Percentiles rank a stretch among this genome's conserved stretches.
Conservation (phyloP, 1,139 yeast species). For the Ogataea hybrid region DNA sequence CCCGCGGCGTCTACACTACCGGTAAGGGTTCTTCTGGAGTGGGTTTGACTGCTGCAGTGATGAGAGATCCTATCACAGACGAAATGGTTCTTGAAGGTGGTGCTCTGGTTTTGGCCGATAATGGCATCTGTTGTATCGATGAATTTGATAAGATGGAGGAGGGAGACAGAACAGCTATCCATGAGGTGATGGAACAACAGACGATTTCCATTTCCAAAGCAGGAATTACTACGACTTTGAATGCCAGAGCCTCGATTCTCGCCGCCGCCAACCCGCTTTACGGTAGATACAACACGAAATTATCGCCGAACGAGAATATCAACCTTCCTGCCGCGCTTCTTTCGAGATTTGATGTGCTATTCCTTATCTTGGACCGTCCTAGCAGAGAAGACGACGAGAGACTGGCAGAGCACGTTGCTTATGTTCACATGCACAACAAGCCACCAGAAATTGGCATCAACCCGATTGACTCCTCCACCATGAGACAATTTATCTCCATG, state of each 20-base stretch:
- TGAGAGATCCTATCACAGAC: constrained; percentile 98
- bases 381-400: constrained; percentile 76
- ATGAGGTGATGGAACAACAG: constrained; percentile 99
- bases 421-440: constrained; percentile 88
- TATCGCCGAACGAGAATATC: constrained; percentile 93
- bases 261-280: constrained; percentile 98
- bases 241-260: constrained; percentile 91
- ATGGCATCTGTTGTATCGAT: constrained; percentile 98
- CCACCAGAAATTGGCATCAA: constrained; percentile 79
- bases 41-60: constrained; percentile 98
- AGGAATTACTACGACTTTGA: constrained; percentile 93
- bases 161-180: constrained; percentile 94
- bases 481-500: constrained; percentile 83
- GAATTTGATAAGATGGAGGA: constrained; percentile 99
- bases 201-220: constrained; percentile 97
- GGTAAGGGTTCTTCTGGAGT: constrained; percentile 99
- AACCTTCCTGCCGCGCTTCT: constrained; percentile 95
- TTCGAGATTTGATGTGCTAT: constrained; percentile 92
- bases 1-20: constrained; percentile 96
- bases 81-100: constrained; percentile 99
- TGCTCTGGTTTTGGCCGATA: constrained; percentile 94
- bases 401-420: constrained; percentile 91
- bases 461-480: constrained; percentile 75
- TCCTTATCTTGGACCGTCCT: constrained; percentile 83
- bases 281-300: constrained; percentile 88